Base-by-base conservation (phyloP, 2,329 filamentous ascomycete genomes). In the Colletotrichum noveboracense region DNA sequence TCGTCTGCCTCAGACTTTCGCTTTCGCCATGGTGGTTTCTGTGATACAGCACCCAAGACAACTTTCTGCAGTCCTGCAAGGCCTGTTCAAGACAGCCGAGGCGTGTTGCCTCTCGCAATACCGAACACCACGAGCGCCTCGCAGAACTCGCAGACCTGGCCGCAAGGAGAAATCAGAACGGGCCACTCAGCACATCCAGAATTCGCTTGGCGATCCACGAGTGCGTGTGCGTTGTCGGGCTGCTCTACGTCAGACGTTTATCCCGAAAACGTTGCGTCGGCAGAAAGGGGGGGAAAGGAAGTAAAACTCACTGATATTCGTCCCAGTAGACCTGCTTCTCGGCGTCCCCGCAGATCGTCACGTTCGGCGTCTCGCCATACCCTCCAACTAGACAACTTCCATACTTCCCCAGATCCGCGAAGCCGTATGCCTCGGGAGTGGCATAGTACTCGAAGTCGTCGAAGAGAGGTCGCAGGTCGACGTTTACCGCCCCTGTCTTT, bases 401-500 rank as follows among this genome's bases (percentile, higher is more conserved):
- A 26, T 76, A 76, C 48, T 74, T 74, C 5, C 70, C 70, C 21
- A 76, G 48, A 14, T 58, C 62, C 8, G 32, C 30, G 8, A 76
- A 76, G 7, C 74, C 74, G 24, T 74, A 74, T 7, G 34, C 7
- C 16, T 14, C 18, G 10, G 74, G 74, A 10, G 64, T 21, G 9
- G 74, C 70, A 32, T 76, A 74, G 14, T 76, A 76, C 34, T 76
- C 65, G 13, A 74, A 76, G 12, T 74, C 70, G 18, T 76, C 64
- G 14, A 73, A 76, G 6, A 76, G 70, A 28, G 43, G 48, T 3
- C 70, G 64, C 8, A 69, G 70, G 36, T 74, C 70, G 1, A 76
- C 18, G 28, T 66, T 73, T 14, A 55, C 64, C 5, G 58, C 70
- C 2, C 13, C 18, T 5, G 34, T 38, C 21, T 21, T 21, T 9